phyloP scores from a whole-genome alignment of 2,329 filamentous ascomycete genomes.

The Aureobasidium subglaciale region DNA sequence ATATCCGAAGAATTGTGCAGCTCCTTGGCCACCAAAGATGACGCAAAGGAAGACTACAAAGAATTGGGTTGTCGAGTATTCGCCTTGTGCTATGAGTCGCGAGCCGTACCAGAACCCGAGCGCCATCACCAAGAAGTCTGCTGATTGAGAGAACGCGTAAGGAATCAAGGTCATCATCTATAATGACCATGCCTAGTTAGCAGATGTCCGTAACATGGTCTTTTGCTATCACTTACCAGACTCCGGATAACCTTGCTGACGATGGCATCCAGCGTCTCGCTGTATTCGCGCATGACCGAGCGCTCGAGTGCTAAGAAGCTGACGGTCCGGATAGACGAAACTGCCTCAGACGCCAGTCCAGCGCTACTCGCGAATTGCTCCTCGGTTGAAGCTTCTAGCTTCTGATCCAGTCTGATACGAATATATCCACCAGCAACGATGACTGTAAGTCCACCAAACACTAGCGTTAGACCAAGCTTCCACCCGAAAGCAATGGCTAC shows the following conservation, averaged over 20 bases:
- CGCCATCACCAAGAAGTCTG: constrained; percentile 27
- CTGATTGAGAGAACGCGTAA: constrained; percentile 28
- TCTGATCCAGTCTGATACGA: constrained; percentile 28
- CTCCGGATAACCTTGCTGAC: constrained; percentile 19
- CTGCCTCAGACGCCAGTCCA: constrained; percentile 30
- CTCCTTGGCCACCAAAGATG: constrained; percentile 59
- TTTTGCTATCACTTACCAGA: constrained; percentile 9
- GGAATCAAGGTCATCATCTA: constrained; percentile 11
- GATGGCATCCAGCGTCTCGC: constrained; percentile 23
- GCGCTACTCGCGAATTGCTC: constrained; percentile 29
- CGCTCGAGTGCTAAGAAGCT: constrained; percentile 28
- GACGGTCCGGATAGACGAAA: constrained; percentile 30
- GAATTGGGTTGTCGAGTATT: constrained; percentile 38
- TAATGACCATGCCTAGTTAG: background rate
- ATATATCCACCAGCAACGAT: constrained; percentile 30
- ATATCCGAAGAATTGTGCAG: constrained; percentile 61
- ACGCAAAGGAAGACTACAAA: constrained; percentile 59
- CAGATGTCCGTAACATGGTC: background rate
- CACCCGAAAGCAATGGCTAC: constrained; percentile 31
- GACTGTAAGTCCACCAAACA: constrained; percentile 28
- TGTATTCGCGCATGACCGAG: constrained; percentile 25
- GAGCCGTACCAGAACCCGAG: constrained; percentile 33
- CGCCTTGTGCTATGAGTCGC: constrained; percentile 25
- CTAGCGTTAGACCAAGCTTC: constrained; percentile 31
- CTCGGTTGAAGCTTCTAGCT: constrained; percentile 25